Evolutionary conservation across 2,329 filamentous ascomycete genomes (phyloP), one percentile per base, ranked within the genome.

Genomic region (Chalaropsis thielavioides): DNA sequence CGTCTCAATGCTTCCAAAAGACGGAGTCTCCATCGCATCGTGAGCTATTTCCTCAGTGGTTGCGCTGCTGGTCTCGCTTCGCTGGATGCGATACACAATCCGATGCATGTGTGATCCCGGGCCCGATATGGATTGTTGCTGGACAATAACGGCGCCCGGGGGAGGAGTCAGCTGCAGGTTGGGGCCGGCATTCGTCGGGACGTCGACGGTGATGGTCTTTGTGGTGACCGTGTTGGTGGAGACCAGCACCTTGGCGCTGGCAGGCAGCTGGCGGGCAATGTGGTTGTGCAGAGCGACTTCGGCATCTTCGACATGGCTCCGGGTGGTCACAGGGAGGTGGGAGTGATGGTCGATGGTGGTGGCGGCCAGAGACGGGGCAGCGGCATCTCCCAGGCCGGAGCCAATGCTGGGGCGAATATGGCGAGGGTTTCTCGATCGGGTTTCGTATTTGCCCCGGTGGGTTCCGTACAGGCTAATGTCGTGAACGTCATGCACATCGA

Each of bases 201-300:
- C 79, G 63, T 87, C 83, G 2, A 87, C 83, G 0, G 84, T 85
- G 69, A 87, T 83, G 15, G 78, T 86, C 68, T 85, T 85, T 7
- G 80, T 83, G 1, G 81, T 84, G 0, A 78, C 79, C 0, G 83
- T 82, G 2, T 80, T 79, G 5, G 82, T 84, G 0, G 79, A 81
- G 44, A 86, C 82, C 8, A 81, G 81, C 5, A 86, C 79, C n/a
- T 78, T 79, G 0, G 83, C 80, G 56, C 82, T 79, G 0, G 78
- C 72, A 0, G 83, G 79, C 3, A 86, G 72, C 0, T 84, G 77
- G 61, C 78, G 79, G 68, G 80, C 72, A 60, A 82, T 85, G 68
- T 80, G 81, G 68, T 75, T 79, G 71, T 76, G 82, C 61, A 82
- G 78, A 56, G 65, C 51, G 74, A 76, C 51, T 72, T 68, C 54